Conservation (phyloP, 768 basidiomycete genomes). For the Ramaria sp. region DNA sequence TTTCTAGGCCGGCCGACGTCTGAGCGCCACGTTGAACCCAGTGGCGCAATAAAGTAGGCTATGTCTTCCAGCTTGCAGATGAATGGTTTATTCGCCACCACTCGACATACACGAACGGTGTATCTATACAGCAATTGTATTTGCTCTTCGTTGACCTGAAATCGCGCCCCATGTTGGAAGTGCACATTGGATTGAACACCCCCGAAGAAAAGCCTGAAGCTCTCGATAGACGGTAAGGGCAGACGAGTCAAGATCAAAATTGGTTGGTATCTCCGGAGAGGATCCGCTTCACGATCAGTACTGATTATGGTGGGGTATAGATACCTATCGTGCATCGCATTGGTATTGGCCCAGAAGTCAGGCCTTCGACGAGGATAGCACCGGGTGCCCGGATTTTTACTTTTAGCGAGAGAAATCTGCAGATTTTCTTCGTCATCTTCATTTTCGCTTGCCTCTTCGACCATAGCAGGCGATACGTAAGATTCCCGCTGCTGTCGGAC, state of each 20-base stretch:
- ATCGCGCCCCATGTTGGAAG: constrained; percentile 35
- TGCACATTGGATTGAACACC: constrained; percentile 32
- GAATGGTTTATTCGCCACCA: constrained; percentile 58
- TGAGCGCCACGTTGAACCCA: constrained; percentile 30
- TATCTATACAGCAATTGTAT: constrained; percentile 43
- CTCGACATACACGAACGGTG: constrained; percentile 51
- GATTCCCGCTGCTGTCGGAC: constrained; percentile 8
- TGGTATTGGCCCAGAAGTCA: constrained; percentile 52
- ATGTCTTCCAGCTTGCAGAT: constrained; percentile 41
- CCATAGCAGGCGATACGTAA: constrained; percentile 10
- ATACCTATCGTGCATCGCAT: constrained; percentile 16
- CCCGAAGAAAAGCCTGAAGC: constrained; percentile 51
- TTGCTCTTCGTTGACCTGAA: constrained; percentile 36
- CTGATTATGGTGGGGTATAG: constrained; percentile 51
- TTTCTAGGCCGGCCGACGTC: constrained; percentile 3
- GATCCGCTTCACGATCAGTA: constrained; percentile 20
- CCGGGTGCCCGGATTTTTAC: constrained; percentile 31
- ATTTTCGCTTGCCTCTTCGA: constrained; percentile 13
- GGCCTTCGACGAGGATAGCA: constrained; percentile 48
- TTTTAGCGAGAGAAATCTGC: constrained; percentile 14
- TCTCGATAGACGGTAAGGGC: constrained; percentile 47
- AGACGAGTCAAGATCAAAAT: constrained; percentile 55
- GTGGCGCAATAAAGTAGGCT: constrained; percentile 59
- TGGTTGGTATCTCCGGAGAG: constrained; percentile 35
- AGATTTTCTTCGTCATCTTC: constrained; percentile 10